A percentile compares a stretch with the other conserved stretches of the same genome.
phyloP scores from a whole-genome alignment of 2,329 filamentous ascomycete species.

The Verticillium alfalfae region DNA sequence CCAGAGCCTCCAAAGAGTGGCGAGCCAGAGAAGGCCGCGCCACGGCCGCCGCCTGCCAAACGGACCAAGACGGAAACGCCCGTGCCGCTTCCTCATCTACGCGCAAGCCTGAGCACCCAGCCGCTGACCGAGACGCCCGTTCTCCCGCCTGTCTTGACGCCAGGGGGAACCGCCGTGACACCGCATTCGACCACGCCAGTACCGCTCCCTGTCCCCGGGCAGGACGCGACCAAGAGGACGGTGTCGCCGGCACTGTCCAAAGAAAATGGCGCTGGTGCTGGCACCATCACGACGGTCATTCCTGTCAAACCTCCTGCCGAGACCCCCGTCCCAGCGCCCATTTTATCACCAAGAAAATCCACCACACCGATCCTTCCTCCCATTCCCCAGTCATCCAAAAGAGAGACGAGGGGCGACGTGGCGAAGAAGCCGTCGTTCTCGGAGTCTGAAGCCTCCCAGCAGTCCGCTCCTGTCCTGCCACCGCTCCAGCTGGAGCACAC shows the following conservation, averaged over 20 bases:
- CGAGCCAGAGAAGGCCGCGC: constrained; percentile 14
- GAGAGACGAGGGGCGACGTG: constrained; percentile 39
- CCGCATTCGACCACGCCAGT: constrained; percentile 25
- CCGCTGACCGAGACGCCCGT: constrained; percentile 9
- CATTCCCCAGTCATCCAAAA: constrained; percentile 25
- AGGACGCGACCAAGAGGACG: constrained; percentile 5
- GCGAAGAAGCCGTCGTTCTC: constrained; percentile 34
- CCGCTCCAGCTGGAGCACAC: constrained; percentile 7
- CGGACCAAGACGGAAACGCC: constrained; percentile 54
- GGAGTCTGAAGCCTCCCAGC: constrained; percentile 2
- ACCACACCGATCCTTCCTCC: constrained; percentile 30
- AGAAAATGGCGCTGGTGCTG: constrained; percentile 18
- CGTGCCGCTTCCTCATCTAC: constrained; percentile 39
- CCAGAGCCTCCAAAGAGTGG: constrained; percentile 21
- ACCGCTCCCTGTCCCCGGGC: constrained; percentile 15
- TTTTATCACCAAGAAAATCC: constrained; percentile 22
- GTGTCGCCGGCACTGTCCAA: constrained; percentile 2
- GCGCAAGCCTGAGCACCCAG: constrained; percentile 17
- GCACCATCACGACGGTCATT: constrained; percentile 28
- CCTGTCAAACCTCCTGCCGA: constrained; percentile 29
- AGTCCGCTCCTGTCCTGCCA: neutral
- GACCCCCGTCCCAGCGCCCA: constrained; percentile 32
- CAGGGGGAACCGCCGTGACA: constrained; percentile 12
- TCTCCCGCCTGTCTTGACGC: constrained; percentile 23
- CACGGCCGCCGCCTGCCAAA: constrained; percentile 38